Evolutionary conservation across 139 green algal species (phyloP).

Genomic region (Eudorina sp.): DNA sequence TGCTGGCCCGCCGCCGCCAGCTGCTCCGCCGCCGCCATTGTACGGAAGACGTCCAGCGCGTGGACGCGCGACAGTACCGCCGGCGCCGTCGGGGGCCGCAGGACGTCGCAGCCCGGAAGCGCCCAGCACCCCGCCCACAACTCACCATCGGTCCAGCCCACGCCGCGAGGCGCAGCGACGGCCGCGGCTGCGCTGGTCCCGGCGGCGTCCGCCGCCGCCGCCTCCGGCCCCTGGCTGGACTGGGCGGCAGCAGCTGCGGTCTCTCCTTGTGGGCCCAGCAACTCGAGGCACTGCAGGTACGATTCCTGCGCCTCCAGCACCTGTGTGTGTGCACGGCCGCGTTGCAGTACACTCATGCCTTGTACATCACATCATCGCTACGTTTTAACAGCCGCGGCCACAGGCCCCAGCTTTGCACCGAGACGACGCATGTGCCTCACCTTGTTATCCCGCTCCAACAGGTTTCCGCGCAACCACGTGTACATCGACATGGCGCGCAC

Average conservation of each 20-base stretch:
- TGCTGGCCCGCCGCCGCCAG: slow-evolving; percentile 16
- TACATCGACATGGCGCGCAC: neutral
- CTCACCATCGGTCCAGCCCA: neutral
- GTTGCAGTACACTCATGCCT: too few species aligned
- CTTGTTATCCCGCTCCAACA: slow-evolving; percentile 19
- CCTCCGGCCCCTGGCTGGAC: too few species aligned
- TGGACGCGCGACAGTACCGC: neutral
- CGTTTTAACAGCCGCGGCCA: too few species aligned
- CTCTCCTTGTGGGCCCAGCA: neutral
- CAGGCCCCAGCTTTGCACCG: too few species aligned
- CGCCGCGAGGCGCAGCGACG: neutral
- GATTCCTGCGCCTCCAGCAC: slow-evolving; percentile 19
- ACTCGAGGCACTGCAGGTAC: neutral
- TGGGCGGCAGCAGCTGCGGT: too few species aligned
- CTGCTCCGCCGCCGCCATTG: slow-evolving; percentile 24
- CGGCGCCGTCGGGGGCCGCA: neutral
- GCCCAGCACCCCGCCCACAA: neutral
- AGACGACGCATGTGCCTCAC: too few species aligned
- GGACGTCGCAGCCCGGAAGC: neutral
- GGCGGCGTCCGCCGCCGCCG: neutral
- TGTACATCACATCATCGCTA: too few species aligned
- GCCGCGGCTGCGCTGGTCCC: neutral
- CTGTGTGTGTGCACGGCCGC: neutral
- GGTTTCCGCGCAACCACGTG: slow-evolving; percentile 14
- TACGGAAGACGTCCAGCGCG: slow-evolving; percentile 31